A percentile compares a stretch with the other conserved stretches of the same genome.
phyloP scores from a whole-genome alignment of 192 early-diverging fungal genomes.

The Coemansia reversa region DNA sequence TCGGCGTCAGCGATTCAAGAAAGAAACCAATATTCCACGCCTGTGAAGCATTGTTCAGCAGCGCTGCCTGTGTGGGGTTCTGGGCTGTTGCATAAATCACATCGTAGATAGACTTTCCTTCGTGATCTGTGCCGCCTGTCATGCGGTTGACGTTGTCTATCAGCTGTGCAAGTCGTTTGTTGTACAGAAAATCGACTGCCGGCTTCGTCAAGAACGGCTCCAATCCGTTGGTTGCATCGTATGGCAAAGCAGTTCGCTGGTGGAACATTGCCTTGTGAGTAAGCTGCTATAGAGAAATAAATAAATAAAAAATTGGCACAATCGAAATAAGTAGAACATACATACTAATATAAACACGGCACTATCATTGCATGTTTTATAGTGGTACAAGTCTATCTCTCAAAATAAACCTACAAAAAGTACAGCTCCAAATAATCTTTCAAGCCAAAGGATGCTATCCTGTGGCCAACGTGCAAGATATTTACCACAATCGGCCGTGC shows the following conservation, averaged over 20 bases:
- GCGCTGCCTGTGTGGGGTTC: slow-evolving; percentile 30
- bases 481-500: slow-evolving; percentile 41
- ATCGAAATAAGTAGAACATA: no score
- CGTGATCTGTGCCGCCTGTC: slow-evolving; percentile 42
- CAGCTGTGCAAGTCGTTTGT: slow-evolving; percentile 47
- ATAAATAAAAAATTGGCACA: not conserved
- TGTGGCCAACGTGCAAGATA: slow-evolving; percentile 3
- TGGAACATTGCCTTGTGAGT: slow-evolving; percentile 21
- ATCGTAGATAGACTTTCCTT: slow-evolving; percentile 28
- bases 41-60: slow-evolving; percentile 54
- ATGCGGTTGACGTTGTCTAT: slow-evolving; percentile 52
- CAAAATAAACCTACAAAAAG: no score
- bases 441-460: not conserved
- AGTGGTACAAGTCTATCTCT: no score
- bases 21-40: slow-evolving; percentile 58
- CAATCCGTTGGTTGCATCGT: slow-evolving; percentile 32
- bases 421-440: not conserved
- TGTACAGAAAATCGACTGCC: slow-evolving; percentile 49
- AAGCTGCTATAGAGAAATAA: slow-evolving; percentile 28
- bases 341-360: no score
- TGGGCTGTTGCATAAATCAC: slow-evolving; percentile 36
- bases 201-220: slow-evolving; percentile 39
- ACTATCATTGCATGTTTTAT: no score
- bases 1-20: slow-evolving; percentile 36
- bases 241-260: slow-evolving; percentile 38